Evolutionary conservation across 805 yeast genomes (phyloP), one percentile per base, ranked within the genome.

Genomic region (Clavispora carvajalis): DNA sequence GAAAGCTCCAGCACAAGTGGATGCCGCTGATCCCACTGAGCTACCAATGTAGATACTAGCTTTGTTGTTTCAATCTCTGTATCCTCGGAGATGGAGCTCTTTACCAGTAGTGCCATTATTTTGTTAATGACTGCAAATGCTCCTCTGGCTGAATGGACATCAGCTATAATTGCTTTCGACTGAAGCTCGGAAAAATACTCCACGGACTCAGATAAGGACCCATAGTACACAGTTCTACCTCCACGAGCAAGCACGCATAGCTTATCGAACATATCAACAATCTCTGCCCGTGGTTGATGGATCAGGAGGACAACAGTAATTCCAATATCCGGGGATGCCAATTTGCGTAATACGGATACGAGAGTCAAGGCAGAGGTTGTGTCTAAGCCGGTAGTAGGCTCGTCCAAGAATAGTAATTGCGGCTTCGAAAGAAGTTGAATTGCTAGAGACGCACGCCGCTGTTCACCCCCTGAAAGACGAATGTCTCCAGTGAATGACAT

Each of bases 371-470:
- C 90, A 10, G 89, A 80, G 45, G 78, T 79, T 5, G 95, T 80
- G 59, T 87, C 95, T 24, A 87, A 62, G 0, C 95, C 95, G 0
- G 95, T 86, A 1, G 95, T 87, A 5, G 95, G 95, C 52, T 87
- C 95, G 58, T 87, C 96, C 33, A 87, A 60, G 52, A 86, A 86
- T 44, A 88, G 60, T 2, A 87, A 65, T 0, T 89, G 77, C 0
- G 95, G 95, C 47, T 80, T 83, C 5, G 85, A 76, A 36, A 87
- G 67, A 54, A 87, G 63, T 57, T 87, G 95, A 13, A 86, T 76
- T 0, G 87, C 95, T 26, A 87, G 74, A 34, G 90, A 81, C 4
- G 85, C 71, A 43, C 95, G 62, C 52, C 95, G 60, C 53, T 80
- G 82, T 54, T 87, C 95, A 23, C 96, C 95, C 12, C 96, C 96